Percentiles rank a stretch among this genome's conserved stretches.
These are phyloP conservation scores for Lumnitzera racemosa DNA, from an alignment of 345 rosid species.

Conservation along the genomic window DNA sequence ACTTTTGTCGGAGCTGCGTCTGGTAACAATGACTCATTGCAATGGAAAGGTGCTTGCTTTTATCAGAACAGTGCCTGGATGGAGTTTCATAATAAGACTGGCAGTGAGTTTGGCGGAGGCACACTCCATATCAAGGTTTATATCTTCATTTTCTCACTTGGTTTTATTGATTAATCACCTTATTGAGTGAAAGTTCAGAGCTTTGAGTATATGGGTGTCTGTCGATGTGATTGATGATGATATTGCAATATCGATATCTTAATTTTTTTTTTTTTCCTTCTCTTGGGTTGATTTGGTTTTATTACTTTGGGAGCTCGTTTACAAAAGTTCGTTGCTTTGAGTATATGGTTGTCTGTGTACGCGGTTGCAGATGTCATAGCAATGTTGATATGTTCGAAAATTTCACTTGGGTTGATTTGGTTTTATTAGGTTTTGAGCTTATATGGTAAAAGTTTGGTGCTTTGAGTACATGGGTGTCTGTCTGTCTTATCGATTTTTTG, in stretches of 20 bases:
- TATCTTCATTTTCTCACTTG: neutral
- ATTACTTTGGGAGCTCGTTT: too few relatives aligned
- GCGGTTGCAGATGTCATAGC: neutral
- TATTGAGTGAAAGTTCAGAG: neutral
- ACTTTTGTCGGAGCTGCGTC: conserved; percentile 76
- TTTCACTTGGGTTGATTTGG: neutral
- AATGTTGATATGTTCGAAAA: neutral
- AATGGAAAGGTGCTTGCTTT: conserved; percentile 95
- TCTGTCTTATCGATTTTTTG: too few relatives aligned
- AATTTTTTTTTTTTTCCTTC: neutral
- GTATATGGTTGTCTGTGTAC: neutral
- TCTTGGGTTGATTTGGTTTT: too few relatives aligned
- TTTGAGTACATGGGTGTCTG: too few relatives aligned
- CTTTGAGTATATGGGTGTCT: neutral
- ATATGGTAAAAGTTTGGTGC: too few relatives aligned
- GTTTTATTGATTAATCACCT: neutral
- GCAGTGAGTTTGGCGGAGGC: conserved; percentile 81
- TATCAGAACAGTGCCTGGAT: conserved; percentile 73
- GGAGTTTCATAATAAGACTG: conserved; percentile 79
- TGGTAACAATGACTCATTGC: conserved; percentile 25
- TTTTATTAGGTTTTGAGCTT: too few relatives aligned
- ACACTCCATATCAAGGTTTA: conserved; percentile 84
- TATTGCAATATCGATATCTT: neutral
- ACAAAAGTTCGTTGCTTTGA: conserved; percentile 1
- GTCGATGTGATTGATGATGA: neutral